Conservation (phyloP, 768 basidiomycete species). For the Clavulina sp. region DNA sequence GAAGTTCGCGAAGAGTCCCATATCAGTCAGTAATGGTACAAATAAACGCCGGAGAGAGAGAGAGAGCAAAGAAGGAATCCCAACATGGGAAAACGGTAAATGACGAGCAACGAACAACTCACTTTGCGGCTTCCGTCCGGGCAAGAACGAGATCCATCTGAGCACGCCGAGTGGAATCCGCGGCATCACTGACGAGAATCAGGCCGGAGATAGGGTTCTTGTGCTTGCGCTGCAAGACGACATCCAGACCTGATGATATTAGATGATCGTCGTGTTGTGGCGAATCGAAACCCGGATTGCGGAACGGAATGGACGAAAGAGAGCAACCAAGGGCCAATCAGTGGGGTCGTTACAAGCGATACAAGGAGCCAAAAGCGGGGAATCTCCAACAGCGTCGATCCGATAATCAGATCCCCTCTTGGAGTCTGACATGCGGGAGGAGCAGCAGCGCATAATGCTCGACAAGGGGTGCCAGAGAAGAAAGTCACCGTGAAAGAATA, state of each 20-base stretch:
- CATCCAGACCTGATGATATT: constrained; percentile 89
- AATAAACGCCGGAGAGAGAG: not conserved
- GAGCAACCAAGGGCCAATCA: not conserved
- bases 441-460: too few species aligned
- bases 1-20: not conserved
- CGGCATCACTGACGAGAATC: constrained; percentile 81
- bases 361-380: too few species aligned
- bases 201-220: constrained; percentile 84
- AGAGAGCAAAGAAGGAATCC: not conserved
- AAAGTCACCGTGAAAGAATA: too few species aligned
- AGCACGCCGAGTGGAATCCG: constrained; percentile 80
- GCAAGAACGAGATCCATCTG: constrained; percentile 98
- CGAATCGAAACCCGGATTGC: not conserved
- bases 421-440: too few species aligned
- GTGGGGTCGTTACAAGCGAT: too few species aligned
- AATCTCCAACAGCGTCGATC: too few species aligned
- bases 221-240: constrained; percentile 83
- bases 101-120: constrained; percentile 1
- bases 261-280: too few species aligned
- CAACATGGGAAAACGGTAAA: not conserved
- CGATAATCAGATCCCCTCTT: too few species aligned
- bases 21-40: not conserved
- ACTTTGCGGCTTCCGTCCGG: constrained; percentile 86
- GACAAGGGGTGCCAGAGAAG: too few species aligned
- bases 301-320: not conserved